A percentile compares a stretch with the other conserved stretches of the same genome.
Conservation (phyloP, 768 basidiomycete genomes). For the Fomitopsis serialis region DNA sequence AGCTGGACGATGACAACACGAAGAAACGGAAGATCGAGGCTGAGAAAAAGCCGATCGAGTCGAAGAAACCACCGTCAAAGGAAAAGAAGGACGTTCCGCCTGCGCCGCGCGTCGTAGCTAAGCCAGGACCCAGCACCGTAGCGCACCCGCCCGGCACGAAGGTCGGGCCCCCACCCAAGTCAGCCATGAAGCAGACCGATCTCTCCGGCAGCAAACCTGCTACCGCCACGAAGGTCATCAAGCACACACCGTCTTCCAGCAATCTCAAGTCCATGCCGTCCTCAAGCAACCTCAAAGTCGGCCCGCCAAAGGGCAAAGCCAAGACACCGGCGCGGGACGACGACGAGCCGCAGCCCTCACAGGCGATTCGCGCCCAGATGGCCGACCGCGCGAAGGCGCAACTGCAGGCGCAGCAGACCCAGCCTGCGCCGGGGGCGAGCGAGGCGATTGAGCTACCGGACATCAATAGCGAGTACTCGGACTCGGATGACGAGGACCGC, state of each 20-base stretch:
- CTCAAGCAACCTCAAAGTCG: slow-evolving; percentile 31
- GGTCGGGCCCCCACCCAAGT: slow-evolving; percentile 26
- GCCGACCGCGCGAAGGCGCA: slow-evolving; percentile 61
- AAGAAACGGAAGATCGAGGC: slow-evolving; percentile 71
- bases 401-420: slow-evolving; percentile 50
- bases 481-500: slow-evolving; percentile 88
- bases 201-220: slow-evolving; percentile 13
- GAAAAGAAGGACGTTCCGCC: slow-evolving; percentile 34
- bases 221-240: slow-evolving; percentile 6
- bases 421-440: slow-evolving; percentile 39
- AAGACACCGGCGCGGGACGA: slow-evolving; percentile 44
- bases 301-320: slow-evolving; percentile 41
- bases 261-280: slow-evolving; percentile 17
- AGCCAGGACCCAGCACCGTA: slow-evolving; percentile 22
- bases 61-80: slow-evolving; percentile 60
- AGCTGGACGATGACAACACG: slow-evolving; percentile 59
- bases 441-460: slow-evolving; percentile 92
- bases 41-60: slow-evolving; percentile 48
- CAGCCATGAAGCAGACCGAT: slow-evolving; percentile 34
- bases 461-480: slow-evolving; percentile 94
- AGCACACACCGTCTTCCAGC: slow-evolving; percentile 10
- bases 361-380: slow-evolving; percentile 61
- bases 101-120: slow-evolving; percentile 23
- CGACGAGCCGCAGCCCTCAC: slow-evolving; percentile 51
- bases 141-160: slow-evolving; percentile 8